Evolutionary conservation across 106 monocot species (phyloP), one percentile per base, ranked within the genome.

Genomic region (Dactylorhiza incarnata): DNA sequence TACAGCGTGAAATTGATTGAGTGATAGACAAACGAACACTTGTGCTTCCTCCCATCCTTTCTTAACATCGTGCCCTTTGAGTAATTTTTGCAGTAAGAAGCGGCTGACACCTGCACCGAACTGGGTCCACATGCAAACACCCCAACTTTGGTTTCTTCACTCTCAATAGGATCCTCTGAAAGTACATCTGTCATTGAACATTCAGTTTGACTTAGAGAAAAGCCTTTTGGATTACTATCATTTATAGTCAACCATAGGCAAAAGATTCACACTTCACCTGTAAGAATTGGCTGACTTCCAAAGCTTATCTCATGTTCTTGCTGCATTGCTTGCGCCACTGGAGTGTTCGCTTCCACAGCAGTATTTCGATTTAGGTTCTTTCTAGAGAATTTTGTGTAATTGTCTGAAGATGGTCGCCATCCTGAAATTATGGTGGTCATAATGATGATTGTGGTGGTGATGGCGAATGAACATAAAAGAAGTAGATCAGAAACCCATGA

Each of bases 51-150:
- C 2, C 49, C 22, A 51, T 46, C 24, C 29, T 26, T 77, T 9
- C 47, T 49, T 13, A 44, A 16, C 43, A 14, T 68, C 0, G 68
- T 5, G 26, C 37, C 68, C 68, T 10, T 44, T 6, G 43, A 74
- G 52, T 67, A 24, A 17, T 48, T 72, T 76, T 59, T 83, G 81
- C 91, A 89, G 61, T 87, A 79, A 48, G 67, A 77, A 58, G 92
- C 95, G 13, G 86, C 89, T 20, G 82, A 74, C 19, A 73, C 79
- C 62, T 89, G 87, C 95, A 95, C 88, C 1, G 95, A 89, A 51
- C 81, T 76, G 23, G 95, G 89, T 7, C 95, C 95, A 51, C 89
- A 95, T 7, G 89, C 95, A 72, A 92, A 89, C 7, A 95, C 84
- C 23, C 92, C 95, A 0, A 86, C 77, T 10, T 79, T 66, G 12